Base-by-base conservation (phyloP, 164 flowering plant species). In the Nelumbo lutea region DNA sequence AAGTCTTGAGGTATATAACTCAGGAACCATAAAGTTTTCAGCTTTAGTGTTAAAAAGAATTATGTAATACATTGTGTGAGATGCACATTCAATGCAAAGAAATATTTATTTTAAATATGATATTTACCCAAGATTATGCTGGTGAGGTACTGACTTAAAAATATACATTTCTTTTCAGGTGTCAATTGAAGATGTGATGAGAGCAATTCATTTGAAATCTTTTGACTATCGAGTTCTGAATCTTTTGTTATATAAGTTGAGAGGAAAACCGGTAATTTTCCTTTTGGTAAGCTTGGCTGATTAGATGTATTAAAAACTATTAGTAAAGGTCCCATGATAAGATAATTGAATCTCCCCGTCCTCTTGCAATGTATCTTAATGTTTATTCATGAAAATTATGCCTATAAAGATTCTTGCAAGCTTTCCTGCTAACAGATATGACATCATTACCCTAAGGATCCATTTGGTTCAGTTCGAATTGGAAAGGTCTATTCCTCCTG, bases 141-240 rank as follows among this genome's bases (percentile, higher is more conserved):
- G 48, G 60, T 59, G 45, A 48, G 53, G 60, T 60, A 50, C 53
- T 66, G 59, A 72, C 27, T 42, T 41, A 44, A 64, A n/a, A 46
- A 51, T 27, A 27, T 27, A 27, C 70, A 10, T 72, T 15, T 71
- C 74, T 1, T 67, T 55, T 1, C 80, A 94, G 97, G 80, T 90
- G 60, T 77, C 73, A 64, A 53, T 88, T 60, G 93, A 88, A 74
- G 97, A 92, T 77, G 96, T 83, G 65, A 85, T 80, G 85, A 88
- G 80, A 78, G 97, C 97, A 43, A 86, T 88, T 73, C 89, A 84
- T 80, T 77, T 88, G 61, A 95, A 95, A 69, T 95, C 98, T 40
- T 92, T 95, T 74, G 98, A 95, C 72, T 95, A 90, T 67, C 83
- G 98, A 43, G 90, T 92, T 67, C 73, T 95, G 77, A 95, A 89